Percentiles rank a stretch among this genome's conserved stretches.
Conservation (phyloP, 352 stramenopile genomes). For the Blastocystis sp. region DNA sequence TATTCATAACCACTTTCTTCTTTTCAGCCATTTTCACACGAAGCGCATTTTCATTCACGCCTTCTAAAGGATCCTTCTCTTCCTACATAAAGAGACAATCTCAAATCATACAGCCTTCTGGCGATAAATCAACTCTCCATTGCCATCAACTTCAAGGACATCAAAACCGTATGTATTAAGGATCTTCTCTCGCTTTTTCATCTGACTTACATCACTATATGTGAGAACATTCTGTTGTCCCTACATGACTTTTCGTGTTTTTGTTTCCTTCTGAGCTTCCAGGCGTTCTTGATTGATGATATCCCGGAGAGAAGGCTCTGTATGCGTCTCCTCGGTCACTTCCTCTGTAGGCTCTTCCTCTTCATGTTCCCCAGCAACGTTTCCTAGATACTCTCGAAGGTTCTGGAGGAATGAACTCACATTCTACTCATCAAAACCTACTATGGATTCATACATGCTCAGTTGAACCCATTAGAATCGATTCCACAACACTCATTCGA, state of each 20-base stretch:
- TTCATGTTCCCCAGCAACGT: neutral
- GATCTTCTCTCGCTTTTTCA: constrained; percentile 36
- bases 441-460: neutral
- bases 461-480: neutral
- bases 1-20: neutral
- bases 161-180: constrained; percentile 58
- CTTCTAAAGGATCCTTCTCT: constrained; percentile 33
- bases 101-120: neutral
- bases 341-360: neutral
- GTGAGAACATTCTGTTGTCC: neutral
- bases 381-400: neutral
- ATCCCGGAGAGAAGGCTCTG: neutral
- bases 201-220: neutral
- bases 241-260: constrained; percentile 30
- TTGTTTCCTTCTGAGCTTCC: constrained; percentile 18
- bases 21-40: constrained; percentile 57
- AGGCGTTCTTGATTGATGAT: constrained; percentile 3
- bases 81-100: neutral
- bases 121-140: constrained; percentile 50
- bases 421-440: neutral
- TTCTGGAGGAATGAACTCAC: neutral
- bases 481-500: constrained; percentile 22
- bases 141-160: constrained; percentile 16
- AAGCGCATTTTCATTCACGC: constrained; percentile 44
- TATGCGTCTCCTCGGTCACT: neutral